These are phyloP conservation scores for Spathaspora sp. DNA, from an alignment of 1,139 yeast genomes.

Conservation along the genomic window DNA sequence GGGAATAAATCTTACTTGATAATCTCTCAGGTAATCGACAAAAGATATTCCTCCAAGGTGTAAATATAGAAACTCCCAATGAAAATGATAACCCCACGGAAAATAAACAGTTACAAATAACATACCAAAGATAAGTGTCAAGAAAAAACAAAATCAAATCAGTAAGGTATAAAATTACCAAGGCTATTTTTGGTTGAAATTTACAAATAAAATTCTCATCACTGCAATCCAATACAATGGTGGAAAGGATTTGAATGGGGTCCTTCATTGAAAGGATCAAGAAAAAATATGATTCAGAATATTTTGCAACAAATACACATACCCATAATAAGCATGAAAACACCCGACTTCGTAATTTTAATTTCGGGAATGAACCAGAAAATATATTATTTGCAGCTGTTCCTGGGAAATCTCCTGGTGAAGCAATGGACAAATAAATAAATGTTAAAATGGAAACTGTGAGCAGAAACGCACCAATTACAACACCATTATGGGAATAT, in stretches of 20 bases:
- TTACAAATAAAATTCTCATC: conserved; percentile 55
- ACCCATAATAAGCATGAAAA: conserved; percentile 69
- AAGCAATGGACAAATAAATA: conserved; percentile 52
- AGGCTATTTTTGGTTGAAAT: conserved; percentile 57
- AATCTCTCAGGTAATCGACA: conserved; percentile 74
- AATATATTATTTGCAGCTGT: conserved; percentile 4
- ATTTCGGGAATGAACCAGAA: conserved; percentile 44
- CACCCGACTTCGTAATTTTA: conserved; percentile 49
- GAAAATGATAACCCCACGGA: conserved; percentile 70
- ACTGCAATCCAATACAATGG: conserved; percentile 61
- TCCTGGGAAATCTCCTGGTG: conserved; percentile 53
- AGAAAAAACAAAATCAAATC: conserved; percentile 75
- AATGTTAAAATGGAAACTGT: conserved; percentile 60
- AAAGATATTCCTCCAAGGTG: conserved; percentile 86
- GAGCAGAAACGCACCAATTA: conserved; percentile 59
- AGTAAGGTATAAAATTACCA: conserved; percentile 57
- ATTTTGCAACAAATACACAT: conserved; percentile 68
- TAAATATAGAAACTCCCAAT: conserved; percentile 74
- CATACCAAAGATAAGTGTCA: conserved; percentile 89
- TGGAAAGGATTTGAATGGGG: conserved; percentile 68
- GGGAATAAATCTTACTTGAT: conserved; percentile 53
- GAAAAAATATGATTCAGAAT: conserved; percentile 78
- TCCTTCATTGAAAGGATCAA: conserved; percentile 76
- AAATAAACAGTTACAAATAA: conserved; percentile 73
- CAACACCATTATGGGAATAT: conserved; percentile 48